These are phyloP conservation scores for Gomphus bonarii DNA, from an alignment of 1,284 basidiomycete species.

Conservation along the genomic window DNA sequence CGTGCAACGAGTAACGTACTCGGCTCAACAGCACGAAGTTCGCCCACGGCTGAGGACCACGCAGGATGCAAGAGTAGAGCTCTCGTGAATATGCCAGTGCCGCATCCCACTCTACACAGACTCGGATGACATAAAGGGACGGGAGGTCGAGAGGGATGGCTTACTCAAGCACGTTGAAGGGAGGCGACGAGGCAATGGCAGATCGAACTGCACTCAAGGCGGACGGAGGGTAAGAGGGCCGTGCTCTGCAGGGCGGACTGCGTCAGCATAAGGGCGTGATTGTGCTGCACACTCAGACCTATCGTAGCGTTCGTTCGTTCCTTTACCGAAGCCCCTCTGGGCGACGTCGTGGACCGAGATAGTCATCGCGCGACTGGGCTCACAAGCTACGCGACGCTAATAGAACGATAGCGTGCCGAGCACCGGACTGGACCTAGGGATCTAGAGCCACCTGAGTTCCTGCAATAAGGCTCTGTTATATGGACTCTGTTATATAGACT, in stretches of 20 bases:
- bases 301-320: slow-evolving; percentile 70
- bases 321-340: slow-evolving; percentile 53
- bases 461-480: too few species aligned
- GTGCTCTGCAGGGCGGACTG: slow-evolving; percentile 30
- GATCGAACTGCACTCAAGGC: slow-evolving; percentile 47
- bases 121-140: neutral
- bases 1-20: slow-evolving; percentile 18
- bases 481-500: too few species aligned
- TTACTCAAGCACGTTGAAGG: slow-evolving; percentile 61
- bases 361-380: neutral
- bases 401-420: too few species aligned
- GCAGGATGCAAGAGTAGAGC: slow-evolving; percentile 55
- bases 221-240: slow-evolving; percentile 59
- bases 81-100: slow-evolving; percentile 74
- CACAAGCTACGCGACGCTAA: too few species aligned
- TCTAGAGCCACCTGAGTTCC: too few species aligned
- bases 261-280: neutral
- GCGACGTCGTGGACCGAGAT: slow-evolving; percentile 41
- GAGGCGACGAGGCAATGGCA: slow-evolving; percentile 26
- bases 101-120: slow-evolving; percentile 47
- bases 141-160: slow-evolving; percentile 17
- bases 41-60: slow-evolving; percentile 37
- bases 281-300: slow-evolving; percentile 27
- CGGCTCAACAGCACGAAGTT: slow-evolving; percentile 60
- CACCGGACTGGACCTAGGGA: too few species aligned